A percentile compares a stretch with the other conserved stretches of the same genome.
Evolutionary conservation across 768 basidiomycete genomes (phyloP).

Genomic region (Crepidotus variabilis): DNA sequence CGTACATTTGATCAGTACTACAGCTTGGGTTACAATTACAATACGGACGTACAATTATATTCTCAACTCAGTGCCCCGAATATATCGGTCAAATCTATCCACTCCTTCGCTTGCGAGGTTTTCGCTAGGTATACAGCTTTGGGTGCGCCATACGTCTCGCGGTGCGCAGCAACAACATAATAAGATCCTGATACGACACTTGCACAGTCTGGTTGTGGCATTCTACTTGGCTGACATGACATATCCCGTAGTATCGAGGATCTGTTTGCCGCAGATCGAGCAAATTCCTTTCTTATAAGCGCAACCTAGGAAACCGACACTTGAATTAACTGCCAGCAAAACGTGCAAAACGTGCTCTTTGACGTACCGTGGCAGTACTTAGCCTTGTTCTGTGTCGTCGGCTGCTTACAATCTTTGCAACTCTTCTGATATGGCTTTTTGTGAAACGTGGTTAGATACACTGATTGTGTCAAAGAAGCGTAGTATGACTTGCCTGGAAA

Average conservation of each 20-base stretch:
- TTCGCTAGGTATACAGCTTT: too few species aligned
- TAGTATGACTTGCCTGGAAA: conserved; percentile 54
- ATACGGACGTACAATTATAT: too few species aligned
- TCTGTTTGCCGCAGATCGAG: conserved; percentile 84
- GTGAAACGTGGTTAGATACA: conserved; percentile 17
- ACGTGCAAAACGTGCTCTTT: conserved; percentile 6
- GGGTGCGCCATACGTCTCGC: too few species aligned
- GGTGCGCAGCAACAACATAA: neutral
- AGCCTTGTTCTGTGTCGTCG: conserved; percentile 79
- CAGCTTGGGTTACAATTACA: neutral
- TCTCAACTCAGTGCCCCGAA: too few species aligned
- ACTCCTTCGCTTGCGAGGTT: too few species aligned
- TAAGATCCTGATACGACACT: neutral
- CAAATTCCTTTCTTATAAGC: conserved; percentile 86
- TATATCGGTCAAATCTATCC: too few species aligned
- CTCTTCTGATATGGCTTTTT: conserved; percentile 79
- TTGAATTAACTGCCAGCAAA: conserved; percentile 6
- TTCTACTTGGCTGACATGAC: conserved; percentile 79
- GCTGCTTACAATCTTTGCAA: conserved; percentile 85
- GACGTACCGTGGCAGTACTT: conserved; percentile 84
- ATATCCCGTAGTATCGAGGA: conserved; percentile 80
- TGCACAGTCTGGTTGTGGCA: neutral
- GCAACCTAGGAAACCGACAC: conserved; percentile 50
- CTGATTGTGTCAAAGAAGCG: conserved; percentile 18
- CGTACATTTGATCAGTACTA: neutral